Base-by-base conservation (phyloP, 164 flowering plant species). In the Annona squamosa region DNA sequence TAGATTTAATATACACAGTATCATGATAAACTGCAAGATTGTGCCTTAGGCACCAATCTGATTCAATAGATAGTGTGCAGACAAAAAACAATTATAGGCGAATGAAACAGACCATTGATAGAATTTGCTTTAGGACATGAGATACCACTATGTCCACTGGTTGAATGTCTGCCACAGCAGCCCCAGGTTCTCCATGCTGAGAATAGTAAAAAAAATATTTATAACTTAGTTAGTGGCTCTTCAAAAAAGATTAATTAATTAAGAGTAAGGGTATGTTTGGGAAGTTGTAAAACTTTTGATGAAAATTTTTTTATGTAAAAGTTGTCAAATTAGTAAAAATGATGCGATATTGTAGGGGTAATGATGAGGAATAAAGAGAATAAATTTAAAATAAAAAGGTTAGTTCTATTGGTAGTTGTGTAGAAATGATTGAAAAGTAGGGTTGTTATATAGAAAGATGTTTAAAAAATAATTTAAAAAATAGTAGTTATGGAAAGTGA, bases 151-250 rank as follows among this genome's bases (percentile, higher is more conserved):
- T 79, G 81, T 95, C 97, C 73, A 91, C 96, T 70, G 93, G 87
- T 71, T 86, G 93, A 73, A 91, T 71, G 75, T 94, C 97, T 4
- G 79, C 89, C 73, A 91, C 93, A 77, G 93, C 97, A 77, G 93
- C 97, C 78, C 99, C 99, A 74, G 97, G 94, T 80, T 95, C 99
- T 45, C 99, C 98, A 85, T 95, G 98, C 99, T 95, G 89, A 71
- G 74, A 87, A 44, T 71, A 64, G 43, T 16, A 69, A 48, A 7
- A 7, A 41, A n/a, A 42, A 48, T 18, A 69, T 19, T 48, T 26
- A 26, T 26, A 26, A 26, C 37, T 26, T 18, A 44, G 71, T 26
- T 62, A 69, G 17, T 69, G 56, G 45, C 4, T 46, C 18, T 68
- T 52, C 17, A 0, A 52, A 52, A 52, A 5, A 5, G 59, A 12